Evolutionary conservation across 1,139 yeast species (phyloP).

Genomic region (Saccharomyces pastorianus): DNA sequence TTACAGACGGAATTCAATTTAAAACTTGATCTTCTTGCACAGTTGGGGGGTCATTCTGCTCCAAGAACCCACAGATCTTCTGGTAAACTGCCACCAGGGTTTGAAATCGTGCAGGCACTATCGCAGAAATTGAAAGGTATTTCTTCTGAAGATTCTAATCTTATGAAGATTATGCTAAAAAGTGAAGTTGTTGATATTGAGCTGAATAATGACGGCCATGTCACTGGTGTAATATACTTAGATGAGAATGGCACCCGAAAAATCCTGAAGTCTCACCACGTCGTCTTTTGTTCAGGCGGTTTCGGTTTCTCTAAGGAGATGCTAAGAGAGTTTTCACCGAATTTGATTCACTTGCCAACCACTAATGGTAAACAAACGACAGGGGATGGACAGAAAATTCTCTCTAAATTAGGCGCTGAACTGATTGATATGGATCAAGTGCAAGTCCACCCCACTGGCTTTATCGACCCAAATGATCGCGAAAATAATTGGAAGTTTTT

Average conservation of each 20-base stretch:
- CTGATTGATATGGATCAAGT: slow-evolving; percentile 69
- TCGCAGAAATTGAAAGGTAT: slow-evolving; percentile 46
- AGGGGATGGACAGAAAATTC: slow-evolving; percentile 65
- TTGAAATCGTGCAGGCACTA: slow-evolving; percentile 62
- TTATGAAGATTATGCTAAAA: slow-evolving; percentile 46
- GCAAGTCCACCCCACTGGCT: slow-evolving; percentile 86
- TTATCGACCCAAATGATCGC: slow-evolving; percentile 55
- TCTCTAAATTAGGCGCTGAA: slow-evolving; percentile 50
- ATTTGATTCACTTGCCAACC: slow-evolving; percentile 54
- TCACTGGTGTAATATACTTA: slow-evolving; percentile 46
- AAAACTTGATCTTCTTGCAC: slow-evolving; percentile 54
- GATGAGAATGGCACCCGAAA: slow-evolving; percentile 29
- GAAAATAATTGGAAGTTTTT: slow-evolving; percentile 49
- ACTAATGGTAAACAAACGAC: slow-evolving; percentile 71
- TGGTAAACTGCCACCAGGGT: slow-evolving; percentile 68
- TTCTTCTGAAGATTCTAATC: slow-evolving; percentile 41
- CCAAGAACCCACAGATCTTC: slow-evolving; percentile 62
- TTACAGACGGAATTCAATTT: slow-evolving; percentile 53
- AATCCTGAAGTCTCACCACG: slow-evolving; percentile 33
- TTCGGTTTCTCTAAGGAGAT: slow-evolving; percentile 38
- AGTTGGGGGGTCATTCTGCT: slow-evolving; percentile 67
- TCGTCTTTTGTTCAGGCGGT: slow-evolving; percentile 76
- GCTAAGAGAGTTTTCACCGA: slow-evolving; percentile 60
- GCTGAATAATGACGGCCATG: slow-evolving; percentile 30
- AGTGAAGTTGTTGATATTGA: slow-evolving; percentile 51